These are phyloP conservation scores for Chenopodium album DNA, from an alignment of 148 eudicot genomes.

Conservation along the genomic window DNA sequence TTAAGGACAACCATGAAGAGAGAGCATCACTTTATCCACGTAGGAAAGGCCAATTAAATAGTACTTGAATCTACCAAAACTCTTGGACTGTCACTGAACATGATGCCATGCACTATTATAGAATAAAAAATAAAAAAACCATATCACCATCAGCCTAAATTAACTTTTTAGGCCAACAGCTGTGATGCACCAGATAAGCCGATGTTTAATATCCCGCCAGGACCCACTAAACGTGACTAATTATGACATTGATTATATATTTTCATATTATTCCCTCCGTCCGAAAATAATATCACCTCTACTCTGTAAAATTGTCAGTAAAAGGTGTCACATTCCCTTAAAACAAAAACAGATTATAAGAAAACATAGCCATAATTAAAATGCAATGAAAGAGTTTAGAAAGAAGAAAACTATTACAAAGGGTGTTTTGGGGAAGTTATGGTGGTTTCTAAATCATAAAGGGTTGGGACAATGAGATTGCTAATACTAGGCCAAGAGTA, in stretches of 20 bases:
- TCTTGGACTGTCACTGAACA: conserved; percentile 14
- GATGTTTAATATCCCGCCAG: not conserved
- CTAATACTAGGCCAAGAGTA: not conserved
- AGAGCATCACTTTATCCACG: conserved; percentile 20
- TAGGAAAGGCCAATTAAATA: conserved; percentile 23
- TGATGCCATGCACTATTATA: conserved; percentile 13
- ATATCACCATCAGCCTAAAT: conserved; percentile 19
- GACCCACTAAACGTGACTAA: not conserved
- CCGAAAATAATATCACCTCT: too few relatives aligned
- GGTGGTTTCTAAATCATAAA: too few relatives aligned
- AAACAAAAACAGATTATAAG: not conserved
- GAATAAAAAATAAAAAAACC: not conserved
- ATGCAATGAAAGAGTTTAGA: too few relatives aligned
- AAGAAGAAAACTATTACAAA: too few relatives aligned
- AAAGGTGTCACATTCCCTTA: not conserved
- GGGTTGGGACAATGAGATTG: not conserved
- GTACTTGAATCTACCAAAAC: conserved; percentile 21
- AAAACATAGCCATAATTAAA: too few relatives aligned
- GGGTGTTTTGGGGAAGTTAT: too few relatives aligned
- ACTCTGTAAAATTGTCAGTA: not conserved
- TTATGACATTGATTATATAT: not conserved
- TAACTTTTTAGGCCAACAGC: conserved; percentile 18
- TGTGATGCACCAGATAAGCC: conserved; percentile 20
- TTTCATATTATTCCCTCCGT: not conserved
- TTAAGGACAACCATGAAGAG: conserved; percentile 15